Percentiles rank a stretch among this genome's conserved stretches.
phyloP scores from a whole-genome alignment of 768 basidiomycete genomes.

The Leucosporidium creatinivorum region DNA sequence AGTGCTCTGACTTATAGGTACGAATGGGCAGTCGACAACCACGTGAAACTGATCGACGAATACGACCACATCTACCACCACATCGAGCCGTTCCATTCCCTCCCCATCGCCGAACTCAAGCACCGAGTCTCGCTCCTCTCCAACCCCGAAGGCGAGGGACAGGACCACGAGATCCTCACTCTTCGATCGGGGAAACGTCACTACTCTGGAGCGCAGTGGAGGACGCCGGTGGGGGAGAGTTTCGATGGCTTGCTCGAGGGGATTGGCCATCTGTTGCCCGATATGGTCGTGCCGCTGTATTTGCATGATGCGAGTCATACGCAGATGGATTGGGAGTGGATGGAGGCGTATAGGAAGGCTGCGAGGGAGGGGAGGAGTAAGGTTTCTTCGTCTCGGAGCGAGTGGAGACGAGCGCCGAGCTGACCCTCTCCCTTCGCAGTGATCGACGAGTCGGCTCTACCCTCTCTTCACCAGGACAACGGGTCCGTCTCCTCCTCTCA shows the following conservation, averaged over 20 bases:
- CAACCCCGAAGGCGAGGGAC: not conserved
- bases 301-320: not conserved
- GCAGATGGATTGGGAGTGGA: not conserved
- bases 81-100: conserved; percentile 47
- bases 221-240: not conserved
- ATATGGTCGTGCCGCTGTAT: conserved; percentile 24
- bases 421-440: not conserved
- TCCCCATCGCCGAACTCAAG: conserved; percentile 25
- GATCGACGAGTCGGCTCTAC: not conserved
- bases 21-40: conserved; percentile 58
- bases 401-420: not conserved
- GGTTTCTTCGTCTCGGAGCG: not conserved
- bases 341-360: conserved; percentile 2
- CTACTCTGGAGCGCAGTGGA: not conserved
- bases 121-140: conserved; percentile 4
- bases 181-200: not conserved
- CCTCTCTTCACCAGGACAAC: not conserved
- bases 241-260: conserved; percentile 9
- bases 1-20: conserved; percentile 38
- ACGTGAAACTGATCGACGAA: conserved; percentile 75
- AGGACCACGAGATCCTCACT: conserved; percentile 8
- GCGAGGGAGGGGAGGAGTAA: not conserved
- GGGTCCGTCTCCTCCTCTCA: not conserved
- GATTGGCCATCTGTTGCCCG: conserved; percentile 15
- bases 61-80: conserved; percentile 55